Evolutionary conservation across 148 eudicot genomes (phyloP).

Genomic region (Rhododendron kiyosumense): DNA sequence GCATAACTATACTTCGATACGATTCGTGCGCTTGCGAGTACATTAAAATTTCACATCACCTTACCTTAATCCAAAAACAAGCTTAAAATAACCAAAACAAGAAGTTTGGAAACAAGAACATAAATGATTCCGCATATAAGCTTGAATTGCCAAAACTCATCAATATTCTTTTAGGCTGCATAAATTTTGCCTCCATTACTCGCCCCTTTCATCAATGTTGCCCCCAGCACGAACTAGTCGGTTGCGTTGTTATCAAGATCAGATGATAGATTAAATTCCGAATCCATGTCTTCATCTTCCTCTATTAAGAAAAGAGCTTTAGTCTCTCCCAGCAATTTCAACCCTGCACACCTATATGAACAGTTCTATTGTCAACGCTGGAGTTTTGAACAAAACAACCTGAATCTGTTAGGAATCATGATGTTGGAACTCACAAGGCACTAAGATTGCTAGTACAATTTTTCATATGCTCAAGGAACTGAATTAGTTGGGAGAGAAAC

Average conservation of each 20-base stretch:
- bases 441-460: neutral
- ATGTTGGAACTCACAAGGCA: neutral
- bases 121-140: neutral
- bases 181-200: too few relatives aligned
- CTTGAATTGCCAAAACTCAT: neutral
- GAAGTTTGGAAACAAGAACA: neutral
- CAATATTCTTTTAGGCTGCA: neutral
- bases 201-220: too few relatives aligned
- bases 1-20: too few relatives aligned
- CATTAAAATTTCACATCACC: too few relatives aligned
- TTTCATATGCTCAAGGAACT: neutral
- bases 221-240: too few relatives aligned
- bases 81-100: too few relatives aligned
- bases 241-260: neutral
- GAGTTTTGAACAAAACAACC: neutral
- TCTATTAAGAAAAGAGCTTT: neutral
- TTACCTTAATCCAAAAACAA: too few relatives aligned
- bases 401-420: neutral
- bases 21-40: too few relatives aligned
- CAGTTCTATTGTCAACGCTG: neutral
- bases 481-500: neutral
- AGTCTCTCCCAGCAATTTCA: neutral
- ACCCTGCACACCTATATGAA: neutral
- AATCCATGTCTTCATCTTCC: neutral
- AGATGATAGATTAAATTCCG: neutral